Base-by-base conservation (phyloP, 805 yeast genomes). In the Kodamaea jinghongensis region DNA sequence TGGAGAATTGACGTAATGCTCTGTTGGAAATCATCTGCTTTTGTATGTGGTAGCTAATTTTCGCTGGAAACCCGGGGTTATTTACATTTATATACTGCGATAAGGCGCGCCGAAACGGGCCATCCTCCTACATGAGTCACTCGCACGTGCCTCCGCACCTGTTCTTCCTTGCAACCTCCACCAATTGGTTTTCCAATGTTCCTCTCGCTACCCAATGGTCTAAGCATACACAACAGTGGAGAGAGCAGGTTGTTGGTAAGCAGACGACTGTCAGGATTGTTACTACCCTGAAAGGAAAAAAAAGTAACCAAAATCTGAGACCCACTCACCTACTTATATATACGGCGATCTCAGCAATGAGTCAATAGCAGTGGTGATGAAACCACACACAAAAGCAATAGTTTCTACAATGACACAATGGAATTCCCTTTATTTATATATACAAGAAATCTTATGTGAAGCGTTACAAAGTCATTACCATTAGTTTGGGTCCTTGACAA, bases 401-500 rank as follows among this genome's bases (percentile, higher is more conserved):
- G n/a, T n/a, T n/a, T n/a, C n/a, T n/a, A n/a, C n/a, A n/a, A n/a
- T n/a, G n/a, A n/a, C n/a, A n/a, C n/a, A n/a, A n/a, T n/a, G n/a
- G n/a, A 5, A 20, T 15, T 12, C 31, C 11, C 17, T 28, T 31
- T 17, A 10, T n/a, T 22, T 33, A 4, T 34, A 34, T 36, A 36
- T 36, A 36, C 39, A 36, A 36, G 36, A 35, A 25, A 17, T 20
- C 11, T 14, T 9, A 27, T 20, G 10, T 6, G 23, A 11, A 14
- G 7, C 22, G 26, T 26, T 26, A 34, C 23, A 11, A n/a, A 12
- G 25, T 26, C 29, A 34, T 34, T 26, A 17, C 16, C 17, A 12
- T 32, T 39, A 41, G 31, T 41, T 30, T 29, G 48, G 54, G 44
- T 64, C 78, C 69, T 84, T 86, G 50, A 89, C 96, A 56, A 89